Evolutionary conservation across 164 flowering plant species (phyloP).

Genomic region (Aristolochia californica): DNA sequence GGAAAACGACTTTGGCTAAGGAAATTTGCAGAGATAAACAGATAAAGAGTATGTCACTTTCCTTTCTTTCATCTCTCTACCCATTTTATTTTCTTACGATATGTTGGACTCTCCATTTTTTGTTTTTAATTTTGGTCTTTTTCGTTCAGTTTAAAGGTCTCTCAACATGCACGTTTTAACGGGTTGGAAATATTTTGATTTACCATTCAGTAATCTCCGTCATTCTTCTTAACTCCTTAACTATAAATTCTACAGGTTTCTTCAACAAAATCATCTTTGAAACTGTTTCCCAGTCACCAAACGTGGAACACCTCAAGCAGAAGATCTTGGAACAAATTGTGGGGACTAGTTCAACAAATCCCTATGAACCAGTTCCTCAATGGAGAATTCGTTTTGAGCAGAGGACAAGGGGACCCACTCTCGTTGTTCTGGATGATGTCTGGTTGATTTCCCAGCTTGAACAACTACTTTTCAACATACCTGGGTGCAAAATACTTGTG

Average conservation of each 20-base stretch:
- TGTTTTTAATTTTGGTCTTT: too few relatives aligned
- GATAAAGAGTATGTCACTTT: constrained; percentile 34
- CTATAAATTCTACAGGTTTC: too few relatives aligned
- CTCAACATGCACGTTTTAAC: too few relatives aligned
- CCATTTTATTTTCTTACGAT: too few relatives aligned
- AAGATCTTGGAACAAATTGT: constrained; percentile 30
- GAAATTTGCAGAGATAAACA: constrained; percentile 46
- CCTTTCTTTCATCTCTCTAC: not conserved
- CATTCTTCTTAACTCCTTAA: too few relatives aligned
- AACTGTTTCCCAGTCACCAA: constrained; percentile 72
- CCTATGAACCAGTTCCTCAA: constrained; percentile 17
- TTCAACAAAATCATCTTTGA: constrained; percentile 46
- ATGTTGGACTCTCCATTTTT: too few relatives aligned
- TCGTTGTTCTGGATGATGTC: constrained; percentile 71
- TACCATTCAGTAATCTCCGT: too few relatives aligned
- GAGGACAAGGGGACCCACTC: constrained; percentile 10
- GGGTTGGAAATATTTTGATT: too few relatives aligned
- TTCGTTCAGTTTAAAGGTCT: too few relatives aligned
- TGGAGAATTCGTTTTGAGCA: constrained; percentile 21
- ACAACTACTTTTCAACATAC: constrained; percentile 31
- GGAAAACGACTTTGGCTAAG: constrained; percentile 67
- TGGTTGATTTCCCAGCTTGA: constrained; percentile 42
- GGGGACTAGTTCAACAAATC: constrained; percentile 14
- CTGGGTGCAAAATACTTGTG: constrained; percentile 63
- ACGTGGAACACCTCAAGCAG: constrained; percentile 40